Percentiles rank a stretch among this genome's conserved stretches.
These are phyloP conservation scores for Ogataea dorogensis DNA, from an alignment of 805 yeast genomes.

Conservation along the genomic window DNA sequence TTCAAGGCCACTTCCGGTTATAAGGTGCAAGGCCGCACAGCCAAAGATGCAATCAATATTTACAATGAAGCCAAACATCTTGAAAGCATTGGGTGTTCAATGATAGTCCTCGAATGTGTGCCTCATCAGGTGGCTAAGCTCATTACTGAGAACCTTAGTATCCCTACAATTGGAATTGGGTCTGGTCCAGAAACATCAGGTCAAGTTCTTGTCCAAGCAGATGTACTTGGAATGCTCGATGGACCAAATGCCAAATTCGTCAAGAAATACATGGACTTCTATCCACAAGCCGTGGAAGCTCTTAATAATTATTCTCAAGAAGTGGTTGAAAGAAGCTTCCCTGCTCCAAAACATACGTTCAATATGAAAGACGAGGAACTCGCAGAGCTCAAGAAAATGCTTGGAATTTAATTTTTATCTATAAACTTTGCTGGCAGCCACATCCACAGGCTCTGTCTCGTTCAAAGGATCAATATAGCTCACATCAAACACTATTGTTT, in stretches of 20 bases:
- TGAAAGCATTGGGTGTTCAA: conserved; percentile 73
- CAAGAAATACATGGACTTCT: conserved; percentile 59
- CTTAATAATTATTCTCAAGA: conserved; percentile 57
- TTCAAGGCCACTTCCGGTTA: conserved; percentile 80
- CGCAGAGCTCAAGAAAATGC: conserved; percentile 25
- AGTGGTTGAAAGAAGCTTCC: conserved; percentile 56
- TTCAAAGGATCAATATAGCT: conserved; percentile 20
- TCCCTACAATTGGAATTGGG: conserved; percentile 95
- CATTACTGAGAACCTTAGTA: conserved; percentile 55
- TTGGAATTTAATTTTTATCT: conserved; percentile 2
- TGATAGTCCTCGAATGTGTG: conserved; percentile 79
- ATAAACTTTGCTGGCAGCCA: conserved; percentile 17
- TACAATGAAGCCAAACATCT: conserved; percentile 66
- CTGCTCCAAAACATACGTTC: conserved; percentile 65
- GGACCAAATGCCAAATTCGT: conserved; percentile 69
- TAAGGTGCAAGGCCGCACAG: conserved; percentile 73
- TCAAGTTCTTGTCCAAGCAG: conserved; percentile 87
- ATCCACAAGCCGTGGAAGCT: conserved; percentile 48
- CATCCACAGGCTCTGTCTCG: conserved; percentile 14
- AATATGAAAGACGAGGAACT: conserved; percentile 64
- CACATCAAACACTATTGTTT: conserved; percentile 56
- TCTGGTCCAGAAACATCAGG: conserved; percentile 86
- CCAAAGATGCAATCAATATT: conserved; percentile 54
- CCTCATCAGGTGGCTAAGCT: conserved; percentile 69
- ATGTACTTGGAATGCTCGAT: conserved; percentile 73